Conservation (phyloP, 208 protist genomes). For the Naegleria fowleri region DNA sequence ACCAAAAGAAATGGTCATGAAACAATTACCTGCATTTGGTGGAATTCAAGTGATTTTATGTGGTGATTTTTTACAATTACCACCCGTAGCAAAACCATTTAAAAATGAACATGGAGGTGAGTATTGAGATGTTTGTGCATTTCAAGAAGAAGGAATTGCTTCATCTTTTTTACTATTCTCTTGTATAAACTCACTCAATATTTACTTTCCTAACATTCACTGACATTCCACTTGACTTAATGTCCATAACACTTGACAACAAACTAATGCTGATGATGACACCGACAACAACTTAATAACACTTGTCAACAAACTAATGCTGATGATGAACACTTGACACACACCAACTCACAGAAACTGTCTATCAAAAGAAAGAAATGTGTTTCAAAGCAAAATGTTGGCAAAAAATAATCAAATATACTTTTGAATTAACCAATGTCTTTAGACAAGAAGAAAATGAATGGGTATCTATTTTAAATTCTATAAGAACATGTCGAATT, state of each 20-base stretch:
- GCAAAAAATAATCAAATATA: neutral
- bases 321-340: too few relatives aligned
- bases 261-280: too few relatives aligned
- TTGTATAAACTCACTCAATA: too few relatives aligned
- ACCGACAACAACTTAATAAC: too few relatives aligned
- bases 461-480: neutral
- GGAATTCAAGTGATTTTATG: constrained; percentile 80
- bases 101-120: neutral
- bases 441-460: neutral
- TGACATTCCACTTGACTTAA: too few relatives aligned
- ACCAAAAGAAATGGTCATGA: constrained; percentile 38
- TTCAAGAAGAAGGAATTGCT: too few relatives aligned
- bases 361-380: neutral
- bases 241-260: too few relatives aligned
- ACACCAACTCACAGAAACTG: neutral
- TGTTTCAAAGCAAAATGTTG: constrained; percentile 5
- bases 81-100: neutral
- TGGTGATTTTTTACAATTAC: constrained; percentile 71
- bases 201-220: too few relatives aligned
- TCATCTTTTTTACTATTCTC: too few relatives aligned
- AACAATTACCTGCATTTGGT: constrained; percentile 68
- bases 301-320: too few relatives aligned
- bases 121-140: too few relatives aligned
- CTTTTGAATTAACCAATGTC: neutral
- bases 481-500: neutral